Evolutionary conservation across 495 filamentous ascomycete genomes (phyloP).

Genomic region (Hypoxylon rickii): DNA sequence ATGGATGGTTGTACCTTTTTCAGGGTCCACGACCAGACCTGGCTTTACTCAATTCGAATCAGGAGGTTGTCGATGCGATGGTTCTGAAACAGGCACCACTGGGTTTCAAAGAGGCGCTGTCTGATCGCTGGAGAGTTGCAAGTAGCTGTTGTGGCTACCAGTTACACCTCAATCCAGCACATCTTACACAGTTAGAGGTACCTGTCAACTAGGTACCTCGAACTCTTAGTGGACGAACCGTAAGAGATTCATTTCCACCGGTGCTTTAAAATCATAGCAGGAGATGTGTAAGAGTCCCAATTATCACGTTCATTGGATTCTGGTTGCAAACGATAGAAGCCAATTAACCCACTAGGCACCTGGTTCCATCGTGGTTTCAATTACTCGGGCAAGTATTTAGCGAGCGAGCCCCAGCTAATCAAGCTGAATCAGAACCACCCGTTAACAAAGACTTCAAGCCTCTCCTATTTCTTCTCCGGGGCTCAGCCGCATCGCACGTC

Average conservation of each 20-base stretch:
- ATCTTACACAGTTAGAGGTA: background rate
- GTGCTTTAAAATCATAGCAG: too few species aligned
- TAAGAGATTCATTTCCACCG: background rate
- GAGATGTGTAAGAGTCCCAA: too few species aligned
- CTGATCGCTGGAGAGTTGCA: slow-evolving; percentile 28
- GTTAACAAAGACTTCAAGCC: background rate
- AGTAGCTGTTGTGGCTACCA: background rate
- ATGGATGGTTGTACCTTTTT: too few species aligned
- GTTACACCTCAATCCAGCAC: background rate
- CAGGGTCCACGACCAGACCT: too few species aligned
- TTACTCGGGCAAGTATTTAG: background rate
- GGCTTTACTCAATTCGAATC: slow-evolving; percentile 13
- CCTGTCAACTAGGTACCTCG: slow-evolving; percentile 3
- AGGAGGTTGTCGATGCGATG: slow-evolving; percentile 4
- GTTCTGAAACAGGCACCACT: slow-evolving; percentile 27
- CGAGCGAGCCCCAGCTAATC: background rate
- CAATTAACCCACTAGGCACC: too few species aligned
- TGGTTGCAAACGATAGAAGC: too few species aligned
- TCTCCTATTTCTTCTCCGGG: slow-evolving; percentile 2
- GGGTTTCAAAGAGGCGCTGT: slow-evolving; percentile 32
- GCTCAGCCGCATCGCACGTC: slow-evolving; percentile 13
- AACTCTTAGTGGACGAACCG: slow-evolving; percentile 2
- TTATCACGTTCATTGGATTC: too few species aligned
- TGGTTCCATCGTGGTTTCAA: too few species aligned
- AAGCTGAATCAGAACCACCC: background rate